A percentile compares a stretch with the other conserved stretches of the same genome.
Conservation (phyloP, 1,284 basidiomycete species). For the Singerocomus inundabilis region DNA sequence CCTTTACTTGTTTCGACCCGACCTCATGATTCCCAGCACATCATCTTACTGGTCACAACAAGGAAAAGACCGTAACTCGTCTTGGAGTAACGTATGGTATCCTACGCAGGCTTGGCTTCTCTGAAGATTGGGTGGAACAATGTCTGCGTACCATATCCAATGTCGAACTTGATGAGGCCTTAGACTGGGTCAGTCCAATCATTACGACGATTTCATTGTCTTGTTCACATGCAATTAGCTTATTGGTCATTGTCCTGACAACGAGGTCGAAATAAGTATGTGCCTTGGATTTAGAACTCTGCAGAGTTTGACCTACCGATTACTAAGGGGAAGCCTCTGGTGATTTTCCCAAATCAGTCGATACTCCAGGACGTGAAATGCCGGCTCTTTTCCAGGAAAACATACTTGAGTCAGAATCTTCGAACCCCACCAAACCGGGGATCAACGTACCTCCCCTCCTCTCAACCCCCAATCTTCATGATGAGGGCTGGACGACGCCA, state of each 20-base stretch:
- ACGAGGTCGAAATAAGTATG: slow-evolving; percentile 51
- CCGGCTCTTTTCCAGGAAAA: background rate
- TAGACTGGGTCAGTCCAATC: slow-evolving; percentile 75
- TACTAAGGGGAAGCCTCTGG: slow-evolving; percentile 10
- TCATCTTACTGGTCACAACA: slow-evolving; percentile 46
- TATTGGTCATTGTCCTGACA: slow-evolving; percentile 63
- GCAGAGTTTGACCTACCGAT: slow-evolving; percentile 7
- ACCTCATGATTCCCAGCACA: slow-evolving; percentile 28
- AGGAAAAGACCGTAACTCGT: slow-evolving; percentile 72
- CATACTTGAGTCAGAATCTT: background rate
- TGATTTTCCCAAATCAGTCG: slow-evolving; percentile 5
- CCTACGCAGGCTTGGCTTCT: slow-evolving; percentile 82
- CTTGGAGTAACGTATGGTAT: slow-evolving; percentile 82
- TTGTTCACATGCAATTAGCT: slow-evolving; percentile 48
- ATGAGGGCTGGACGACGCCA: slow-evolving; percentile 16
- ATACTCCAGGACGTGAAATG: slow-evolving; percentile 1
- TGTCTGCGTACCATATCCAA: slow-evolving; percentile 65
- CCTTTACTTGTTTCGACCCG: slow-evolving; percentile 5
- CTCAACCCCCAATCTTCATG: slow-evolving; percentile 25
- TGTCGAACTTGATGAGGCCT: slow-evolving; percentile 86
- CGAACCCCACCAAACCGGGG: slow-evolving; percentile 29
- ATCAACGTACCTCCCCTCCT: slow-evolving; percentile 41
- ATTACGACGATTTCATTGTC: background rate
- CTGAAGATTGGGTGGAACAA: slow-evolving; percentile 64
- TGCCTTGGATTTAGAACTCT: background rate